Percentiles rank a stretch among this genome's conserved stretches.
Conservation (phyloP, 2,329 filamentous ascomycete genomes). For the Karstenula rhodostoma region DNA sequence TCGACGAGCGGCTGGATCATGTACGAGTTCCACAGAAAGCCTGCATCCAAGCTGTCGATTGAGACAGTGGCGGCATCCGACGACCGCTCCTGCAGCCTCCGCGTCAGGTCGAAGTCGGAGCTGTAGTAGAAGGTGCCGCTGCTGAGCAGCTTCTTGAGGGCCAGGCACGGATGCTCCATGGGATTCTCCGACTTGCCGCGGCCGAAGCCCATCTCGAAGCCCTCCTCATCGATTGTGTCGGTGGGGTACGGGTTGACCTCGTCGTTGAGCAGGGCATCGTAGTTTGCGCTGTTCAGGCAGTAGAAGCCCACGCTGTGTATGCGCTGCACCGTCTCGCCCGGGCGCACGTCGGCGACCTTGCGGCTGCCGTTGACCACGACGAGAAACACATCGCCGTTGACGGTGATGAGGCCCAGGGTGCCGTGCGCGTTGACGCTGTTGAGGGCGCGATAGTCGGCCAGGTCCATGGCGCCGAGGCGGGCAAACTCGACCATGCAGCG, state of each 20-base stretch:
- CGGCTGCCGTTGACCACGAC: constrained; percentile 84
- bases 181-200: constrained; percentile 72
- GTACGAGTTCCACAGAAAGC: constrained; percentile 97
- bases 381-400: constrained; percentile 85
- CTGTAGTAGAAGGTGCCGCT: constrained; percentile 98
- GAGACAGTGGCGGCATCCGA: constrained; percentile 82
- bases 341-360: constrained; percentile 81
- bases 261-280: constrained; percentile 76
- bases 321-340: constrained; percentile 87
- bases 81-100: constrained; percentile 86
- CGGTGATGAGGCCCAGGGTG: constrained; percentile 85
- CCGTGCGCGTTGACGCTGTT: constrained; percentile 79
- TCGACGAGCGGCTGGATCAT: constrained; percentile 94
- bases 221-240: constrained; percentile 63
- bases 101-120: constrained; percentile 96
- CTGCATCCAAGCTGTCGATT: constrained; percentile 90
- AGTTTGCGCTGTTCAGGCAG: constrained; percentile 85
- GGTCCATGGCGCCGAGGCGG: constrained; percentile 67
- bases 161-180: constrained; percentile 86
- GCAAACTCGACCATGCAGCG: constrained; percentile 91
- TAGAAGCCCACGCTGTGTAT: constrained; percentile 90
- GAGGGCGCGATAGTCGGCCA: constrained; percentile 79
- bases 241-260: constrained; percentile 64
- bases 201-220: constrained; percentile 59
- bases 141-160: constrained; percentile 88